A percentile compares a stretch with the other conserved stretches of the same genome.
phyloP scores from a whole-genome alignment of 2,329 filamentous ascomycete species.

The Curvularia lunata region DNA sequence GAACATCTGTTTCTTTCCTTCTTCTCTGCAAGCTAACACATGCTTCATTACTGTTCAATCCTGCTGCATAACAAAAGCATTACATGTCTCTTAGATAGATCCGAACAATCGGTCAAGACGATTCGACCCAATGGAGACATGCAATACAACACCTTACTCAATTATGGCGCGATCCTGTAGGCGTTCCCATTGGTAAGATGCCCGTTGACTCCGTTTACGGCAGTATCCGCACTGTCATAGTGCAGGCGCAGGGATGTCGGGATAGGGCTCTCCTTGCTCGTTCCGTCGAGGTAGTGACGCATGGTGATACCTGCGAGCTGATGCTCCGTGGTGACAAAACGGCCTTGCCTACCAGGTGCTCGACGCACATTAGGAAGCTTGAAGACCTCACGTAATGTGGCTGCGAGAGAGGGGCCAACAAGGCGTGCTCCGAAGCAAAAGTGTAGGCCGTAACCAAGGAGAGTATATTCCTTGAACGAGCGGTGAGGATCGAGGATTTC shows the following conservation, averaged over 20 bases:
- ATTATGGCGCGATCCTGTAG: slow-evolving; percentile 25
- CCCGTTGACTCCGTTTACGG: neutral
- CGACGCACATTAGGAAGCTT: slow-evolving; percentile 43
- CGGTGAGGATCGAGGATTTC: slow-evolving; percentile 49
- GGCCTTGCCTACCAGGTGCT: slow-evolving; percentile 40
- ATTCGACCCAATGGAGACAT: neutral
- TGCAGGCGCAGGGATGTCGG: slow-evolving; percentile 35
- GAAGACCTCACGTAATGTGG: slow-evolving; percentile 44
- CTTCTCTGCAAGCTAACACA: too few species aligned
- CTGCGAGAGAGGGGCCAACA: slow-evolving; percentile 37
- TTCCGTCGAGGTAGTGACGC: slow-evolving; percentile 58
- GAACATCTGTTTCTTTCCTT: neutral
- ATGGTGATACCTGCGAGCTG: slow-evolving; percentile 57
- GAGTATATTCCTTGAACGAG: slow-evolving; percentile 40
- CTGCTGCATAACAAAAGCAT: slow-evolving; percentile 5
- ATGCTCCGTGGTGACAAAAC: slow-evolving; percentile 54
- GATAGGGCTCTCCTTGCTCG: slow-evolving; percentile 55
- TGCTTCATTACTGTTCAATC: neutral
- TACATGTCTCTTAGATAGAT: neutral
- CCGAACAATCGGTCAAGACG: neutral
- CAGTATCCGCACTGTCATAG: slow-evolving; percentile 31
- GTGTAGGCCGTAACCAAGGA: slow-evolving; percentile 43
- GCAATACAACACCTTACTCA: too few species aligned
- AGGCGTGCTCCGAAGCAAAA: slow-evolving; percentile 44
- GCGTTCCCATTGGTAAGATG: slow-evolving; percentile 20